Base-by-base conservation (phyloP, 2,329 filamentous ascomycete genomes). In the Hirsutella minnesotensis region DNA sequence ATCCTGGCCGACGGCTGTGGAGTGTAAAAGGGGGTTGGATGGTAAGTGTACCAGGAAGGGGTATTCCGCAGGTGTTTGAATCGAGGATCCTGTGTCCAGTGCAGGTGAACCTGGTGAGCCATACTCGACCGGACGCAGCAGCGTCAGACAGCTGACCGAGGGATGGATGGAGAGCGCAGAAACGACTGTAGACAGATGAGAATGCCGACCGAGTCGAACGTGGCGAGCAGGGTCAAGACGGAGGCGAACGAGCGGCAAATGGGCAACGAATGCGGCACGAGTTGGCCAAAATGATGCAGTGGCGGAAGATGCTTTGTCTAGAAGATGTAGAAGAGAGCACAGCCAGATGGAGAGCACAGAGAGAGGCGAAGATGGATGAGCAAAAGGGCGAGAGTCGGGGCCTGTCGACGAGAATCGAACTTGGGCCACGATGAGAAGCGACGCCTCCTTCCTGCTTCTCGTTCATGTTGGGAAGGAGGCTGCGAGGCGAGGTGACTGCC, bases 101-200 rank as follows among this genome's bases (percentile, higher is more conserved):
- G 48, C 40, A 46, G 37, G 38, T 49, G 46, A 39, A 43, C 41
- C 49, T 47, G 48, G 42, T 36, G 49, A 54, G 44, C 41, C 54
- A 55, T 54, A 54, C 48, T 51, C 49, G 44, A 42, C 35, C 29
- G 42, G 44, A 40, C 36, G 34, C 22, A 33, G 18, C 33, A 33
- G 35, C 22, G 33, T 38, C 34, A 30, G 16, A 22, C 20, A 36
- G 18, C 15, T 4, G 18, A 4, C 24, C 38, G 10, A 16, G 16
- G n/a, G 10, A 9, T 19, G 10, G 20, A 18, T 21, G 12, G 16
- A 10, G 20, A 9, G n/a, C 15, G 24, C 24, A 7, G 24, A 7
- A 12, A 27, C 24, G 24, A 12, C 24, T 27, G 33, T 18, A 24
- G 5, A 29, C 35, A 8, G 5, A 10, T 9, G 27, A 21, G 10